Base-by-base conservation (phyloP, 2,329 filamentous ascomycete genomes). In the Pestalotiopsis sp. region DNA sequence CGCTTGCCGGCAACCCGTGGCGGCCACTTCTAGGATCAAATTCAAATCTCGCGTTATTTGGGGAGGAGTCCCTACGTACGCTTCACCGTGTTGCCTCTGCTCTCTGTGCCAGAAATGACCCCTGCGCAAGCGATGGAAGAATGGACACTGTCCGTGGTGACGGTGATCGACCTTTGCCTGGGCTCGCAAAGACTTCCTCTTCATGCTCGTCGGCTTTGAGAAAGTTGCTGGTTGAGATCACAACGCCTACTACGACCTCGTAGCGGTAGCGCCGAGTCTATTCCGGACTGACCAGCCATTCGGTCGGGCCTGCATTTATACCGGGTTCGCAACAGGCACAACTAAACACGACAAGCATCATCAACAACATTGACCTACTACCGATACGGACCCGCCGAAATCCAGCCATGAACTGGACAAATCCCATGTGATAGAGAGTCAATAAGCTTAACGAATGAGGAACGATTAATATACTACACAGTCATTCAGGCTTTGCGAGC, bases 21-120 rank as follows among this genome's bases (percentile, higher is more conserved):
- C 61, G 61, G 39, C n/a, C 57, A 64, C 13, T 52, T 26, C 44
- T 64, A 22, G 58, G 24, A 61, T 61, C 26, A 61, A 30, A 61
- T 61, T n/a, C 58, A 52, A 35, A 61, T 61, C 58, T 61, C 58
- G 58, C 58, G 20, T 39, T 58, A n/a, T 24, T 39, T 39, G 24
- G 24, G 44, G 17, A 52, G 17, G 44, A 10, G 44, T 52, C 10
- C 44, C 44, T 52, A 52, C 44, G 44, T 52, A n/a, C 20, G 44
- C 30, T 52, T 52, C 44, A 52, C 44, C 20, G 44, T 52, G 44
- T 52, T 35, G 30, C 30, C 30, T 35, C 14, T n/a, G 44, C 20
- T 52, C 44, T 52, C 20, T 52, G 44, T 52, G 44, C 44, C 44
- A 52, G 9, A 9, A 17, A n/a, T n/a, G 13, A 52, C 44, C 44